Base-by-base conservation (phyloP, 2,329 filamentous ascomycete genomes). In the Fusarium staphyleae region DNA sequence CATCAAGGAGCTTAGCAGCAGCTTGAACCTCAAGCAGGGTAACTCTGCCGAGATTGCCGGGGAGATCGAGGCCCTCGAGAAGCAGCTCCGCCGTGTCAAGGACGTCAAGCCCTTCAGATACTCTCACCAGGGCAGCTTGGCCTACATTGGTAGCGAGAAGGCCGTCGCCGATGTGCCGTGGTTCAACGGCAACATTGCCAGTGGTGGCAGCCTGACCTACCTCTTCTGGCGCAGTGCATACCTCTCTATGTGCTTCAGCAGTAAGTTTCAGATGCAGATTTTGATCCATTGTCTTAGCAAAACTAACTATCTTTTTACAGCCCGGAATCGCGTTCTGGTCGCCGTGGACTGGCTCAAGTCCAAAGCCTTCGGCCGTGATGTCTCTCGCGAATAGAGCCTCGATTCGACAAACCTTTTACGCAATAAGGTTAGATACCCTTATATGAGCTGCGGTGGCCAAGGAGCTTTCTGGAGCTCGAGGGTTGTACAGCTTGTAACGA, bases 181-280 rank as follows among this genome's bases (percentile, higher is more conserved):
- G 93, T 87, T 96, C 79, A 96, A 95, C 70, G 95, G 95, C 65
- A 99, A 98, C 80, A 84, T 99, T 68, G 93, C 95, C 57, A 91
- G 88, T 37, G 95, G 93, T 72, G 95, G 95, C 72, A 91, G 89
- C 69, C 81, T 98, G 77, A 99, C 95, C 50, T 99, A 96, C 79
- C 85, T 97, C 66, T 99, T 99, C 86, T 99, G 95, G 95, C 86
- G 93, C 74, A 96, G 90, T 72, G 95, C 93, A 48, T 99, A 99
- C 77, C 81, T 99, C 75, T 97, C 91, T 83, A 99, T 99, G 95
- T 97, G 93, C 86, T 99, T 99, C 77, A 98, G 93, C 87, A 93
- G 91, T 95, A 84, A 87, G 91, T 89, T 65, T 48, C 16, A 55
- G 28, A 15, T 28, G 12, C 13, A 28, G 18, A 11, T 12, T 18